Base-by-base conservation (phyloP, 1,284 basidiomycete genomes). In the Apiotrichum gracile region DNA sequence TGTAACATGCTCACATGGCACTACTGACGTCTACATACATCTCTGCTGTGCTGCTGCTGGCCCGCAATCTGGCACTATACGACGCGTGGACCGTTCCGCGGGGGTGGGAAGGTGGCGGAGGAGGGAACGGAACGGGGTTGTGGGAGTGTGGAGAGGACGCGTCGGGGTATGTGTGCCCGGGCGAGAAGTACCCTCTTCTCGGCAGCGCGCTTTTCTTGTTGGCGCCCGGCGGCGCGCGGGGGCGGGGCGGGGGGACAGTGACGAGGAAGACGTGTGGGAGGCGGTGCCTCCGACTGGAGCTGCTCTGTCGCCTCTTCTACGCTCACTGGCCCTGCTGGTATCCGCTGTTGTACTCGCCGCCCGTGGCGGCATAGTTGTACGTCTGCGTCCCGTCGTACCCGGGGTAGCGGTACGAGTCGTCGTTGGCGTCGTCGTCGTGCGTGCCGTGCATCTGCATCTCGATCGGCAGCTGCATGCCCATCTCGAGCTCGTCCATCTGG, bases 361-460 rank as follows among this genome's bases (percentile, higher is more conserved):
- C 4, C 4, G 31, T 19, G 13, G 45, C 19, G 14, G 45, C 29
- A 17, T 46, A 46, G 8, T 4, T 21, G 25, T 47, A 37, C 12
- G 24, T 10, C 35, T 50, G 44, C 38, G 49, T 47, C 13, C 37
- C 48, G 49, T 52, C 51, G 38, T 51, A 50, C 17, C 39, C 31
- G 10, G 33, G 29, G 38, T 47, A 41, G 19, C 43, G 40, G 25
- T 42, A 42, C 16, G 25, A 14, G 14, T 42, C 40, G 40, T 42
- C 40, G 31, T 39, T 54, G 33, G 58, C 67, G 40, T 62, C 64
- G 41, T 67, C 66, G 51, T 66, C 62, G 29, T 56, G 60, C 34
- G 53, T 57, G 37, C 61, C 61, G 57, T 73, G 71, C 69, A 70
- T 70, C 51, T 72, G 69, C 71, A 73, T 73, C 53, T 73, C 71